A percentile compares a stretch with the other conserved stretches of the same genome.
Evolutionary conservation across 352 stramenopile genomes (phyloP).

Genomic region (Phytophthora palmivora): DNA sequence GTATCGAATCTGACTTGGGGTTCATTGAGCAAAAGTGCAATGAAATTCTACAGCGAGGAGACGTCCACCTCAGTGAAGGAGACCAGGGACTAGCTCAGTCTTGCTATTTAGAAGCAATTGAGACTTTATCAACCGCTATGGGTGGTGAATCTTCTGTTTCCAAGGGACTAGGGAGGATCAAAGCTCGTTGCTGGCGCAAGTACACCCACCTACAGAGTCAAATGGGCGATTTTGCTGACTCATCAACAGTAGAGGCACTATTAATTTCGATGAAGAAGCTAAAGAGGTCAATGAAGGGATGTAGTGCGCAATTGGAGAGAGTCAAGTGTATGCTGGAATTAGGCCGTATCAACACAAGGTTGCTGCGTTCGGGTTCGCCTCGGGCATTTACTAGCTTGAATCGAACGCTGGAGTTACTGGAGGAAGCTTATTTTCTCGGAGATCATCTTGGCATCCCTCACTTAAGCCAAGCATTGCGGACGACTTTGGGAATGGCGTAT

Average conservation of each 20-base stretch:
- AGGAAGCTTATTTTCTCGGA: slow-evolving; percentile 53
- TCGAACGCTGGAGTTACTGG: slow-evolving; percentile 41
- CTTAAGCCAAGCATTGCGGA: slow-evolving; percentile 53
- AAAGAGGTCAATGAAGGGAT: slow-evolving; percentile 49
- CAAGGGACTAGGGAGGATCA: slow-evolving; percentile 20
- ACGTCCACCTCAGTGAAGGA: slow-evolving; percentile 36
- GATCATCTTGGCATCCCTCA: slow-evolving; percentile 52
- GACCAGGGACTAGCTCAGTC: slow-evolving; percentile 30
- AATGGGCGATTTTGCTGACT: slow-evolving; percentile 26
- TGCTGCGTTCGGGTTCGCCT: slow-evolving; percentile 49
- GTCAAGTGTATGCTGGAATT: slow-evolving; percentile 61
- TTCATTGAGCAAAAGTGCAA: slow-evolving; percentile 55
- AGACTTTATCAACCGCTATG: slow-evolving; percentile 14
- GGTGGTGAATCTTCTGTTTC: slow-evolving; percentile 4
- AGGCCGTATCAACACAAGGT: slow-evolving; percentile 41
- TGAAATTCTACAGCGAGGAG: slow-evolving; percentile 52
- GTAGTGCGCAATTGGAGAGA: slow-evolving; percentile 48
- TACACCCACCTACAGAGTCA: slow-evolving; percentile 43
- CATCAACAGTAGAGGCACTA: slow-evolving; percentile 42
- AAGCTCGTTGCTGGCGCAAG: slow-evolving; percentile 62
- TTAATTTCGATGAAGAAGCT: slow-evolving; percentile 53
- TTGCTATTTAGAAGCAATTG: slow-evolving; percentile 34
- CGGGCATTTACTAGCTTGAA: slow-evolving; percentile 46
- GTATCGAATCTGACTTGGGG: slow-evolving; percentile 31
- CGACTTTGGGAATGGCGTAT: slow-evolving; percentile 57